A percentile compares a stretch with the other conserved stretches of the same genome.
phyloP scores from a whole-genome alignment of 148 eudicot species.

The Cornus suecica region DNA sequence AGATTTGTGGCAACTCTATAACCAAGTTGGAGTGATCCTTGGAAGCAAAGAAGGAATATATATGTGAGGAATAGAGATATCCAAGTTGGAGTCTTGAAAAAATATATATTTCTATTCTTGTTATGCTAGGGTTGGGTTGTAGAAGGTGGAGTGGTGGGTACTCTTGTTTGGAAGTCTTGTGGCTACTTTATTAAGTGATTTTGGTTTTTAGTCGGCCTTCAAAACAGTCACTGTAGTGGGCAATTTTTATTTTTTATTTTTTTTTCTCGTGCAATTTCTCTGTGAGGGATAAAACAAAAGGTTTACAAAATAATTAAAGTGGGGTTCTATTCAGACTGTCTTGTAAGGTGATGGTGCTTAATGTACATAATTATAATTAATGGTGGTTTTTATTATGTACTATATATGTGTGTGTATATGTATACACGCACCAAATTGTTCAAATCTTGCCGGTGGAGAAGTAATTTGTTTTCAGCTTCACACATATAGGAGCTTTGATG shows the following conservation, averaged over 20 bases:
- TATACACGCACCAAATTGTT: background rate
- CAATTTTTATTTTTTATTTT: background rate
- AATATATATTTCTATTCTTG: background rate
- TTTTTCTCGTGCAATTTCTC: background rate
- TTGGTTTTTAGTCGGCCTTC: constrained; percentile 23
- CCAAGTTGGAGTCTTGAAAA: background rate
- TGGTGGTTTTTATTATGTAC: no score
- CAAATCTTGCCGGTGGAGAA: background rate
- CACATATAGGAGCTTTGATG: background rate
- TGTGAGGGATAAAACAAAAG: constrained; percentile 3
- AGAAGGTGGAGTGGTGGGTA: constrained; percentile 34
- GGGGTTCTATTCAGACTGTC: constrained; percentile 7
- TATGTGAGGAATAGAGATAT: background rate
- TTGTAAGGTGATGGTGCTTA: background rate
- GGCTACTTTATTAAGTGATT: constrained; percentile 19
- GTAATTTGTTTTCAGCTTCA: background rate
- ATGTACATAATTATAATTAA: background rate
- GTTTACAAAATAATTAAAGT: constrained; percentile 1
- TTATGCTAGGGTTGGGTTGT: constrained; percentile 2
- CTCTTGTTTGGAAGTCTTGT: constrained; percentile 33
- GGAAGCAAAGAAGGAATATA: constrained; percentile 16
- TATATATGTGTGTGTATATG: background rate
- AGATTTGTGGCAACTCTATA: background rate
- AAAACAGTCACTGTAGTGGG: constrained; percentile 9
- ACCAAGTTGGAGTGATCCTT: constrained; percentile 11